Conservation (phyloP, 306 rosid genomes). For the Casuarina glauca region DNA sequence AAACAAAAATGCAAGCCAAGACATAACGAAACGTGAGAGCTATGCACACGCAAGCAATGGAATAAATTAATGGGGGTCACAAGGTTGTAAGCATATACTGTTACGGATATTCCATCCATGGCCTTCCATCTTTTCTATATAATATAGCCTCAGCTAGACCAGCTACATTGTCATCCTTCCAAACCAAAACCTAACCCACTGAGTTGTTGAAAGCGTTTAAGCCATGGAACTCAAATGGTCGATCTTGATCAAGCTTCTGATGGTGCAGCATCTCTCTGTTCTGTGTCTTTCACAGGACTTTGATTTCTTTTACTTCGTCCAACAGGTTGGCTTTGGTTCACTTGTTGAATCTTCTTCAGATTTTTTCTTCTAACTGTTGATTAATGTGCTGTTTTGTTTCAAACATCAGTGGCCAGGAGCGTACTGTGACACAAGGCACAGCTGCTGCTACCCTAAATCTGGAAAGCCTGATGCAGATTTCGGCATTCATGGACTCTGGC, state of each 20-base stretch:
- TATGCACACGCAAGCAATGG: neutral
- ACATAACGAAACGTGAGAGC: neutral
- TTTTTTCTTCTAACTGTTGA: neutral
- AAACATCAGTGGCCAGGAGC: slow-evolving; percentile 72
- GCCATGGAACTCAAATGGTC: slow-evolving; percentile 37
- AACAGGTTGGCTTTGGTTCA: slow-evolving; percentile 45
- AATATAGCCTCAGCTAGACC: slow-evolving; percentile 17
- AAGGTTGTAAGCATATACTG: slow-evolving; percentile 12
- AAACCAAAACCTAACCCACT: slow-evolving; percentile 11
- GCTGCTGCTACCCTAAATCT: slow-evolving; percentile 68
- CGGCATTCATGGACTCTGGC: slow-evolving; percentile 78
- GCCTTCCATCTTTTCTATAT: slow-evolving; percentile 27
- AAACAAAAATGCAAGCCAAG: neutral
- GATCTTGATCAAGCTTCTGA: slow-evolving; percentile 41
- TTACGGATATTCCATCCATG: slow-evolving; percentile 35
- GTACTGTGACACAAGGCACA: slow-evolving; percentile 64
- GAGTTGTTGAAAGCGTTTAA: neutral
- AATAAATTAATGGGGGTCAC: neutral
- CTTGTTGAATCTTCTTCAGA: neutral
- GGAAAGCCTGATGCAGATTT: slow-evolving; percentile 78
- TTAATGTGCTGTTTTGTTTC: neutral
- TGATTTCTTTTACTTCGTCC: slow-evolving; percentile 90
- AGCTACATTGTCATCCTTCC: neutral
- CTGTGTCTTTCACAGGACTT: slow-evolving; percentile 53
- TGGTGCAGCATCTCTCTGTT: slow-evolving; percentile 48